These are phyloP conservation scores for Lichenothelia convexa DNA, from an alignment of 495 filamentous ascomycete species.

Conservation along the genomic window DNA sequence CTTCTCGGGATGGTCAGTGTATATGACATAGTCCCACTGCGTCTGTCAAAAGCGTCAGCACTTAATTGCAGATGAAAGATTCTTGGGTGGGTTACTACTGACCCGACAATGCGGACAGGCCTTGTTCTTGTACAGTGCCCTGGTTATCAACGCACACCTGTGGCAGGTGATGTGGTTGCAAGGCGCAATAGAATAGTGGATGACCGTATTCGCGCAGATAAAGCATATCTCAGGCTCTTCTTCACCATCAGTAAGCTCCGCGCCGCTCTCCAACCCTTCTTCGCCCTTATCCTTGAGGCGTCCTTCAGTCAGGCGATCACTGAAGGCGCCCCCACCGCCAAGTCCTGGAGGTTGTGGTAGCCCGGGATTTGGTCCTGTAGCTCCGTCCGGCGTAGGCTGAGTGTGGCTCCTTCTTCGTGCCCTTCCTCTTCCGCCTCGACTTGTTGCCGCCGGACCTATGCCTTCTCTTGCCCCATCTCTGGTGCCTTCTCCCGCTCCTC, in stretches of 20 bases:
- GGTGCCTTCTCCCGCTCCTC: too few relatives aligned
- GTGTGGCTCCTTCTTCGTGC: conserved; percentile 2
- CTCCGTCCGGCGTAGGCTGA: background rate
- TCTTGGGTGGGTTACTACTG: conserved; percentile 16
- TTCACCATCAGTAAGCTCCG: background rate
- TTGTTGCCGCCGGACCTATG: too few relatives aligned
- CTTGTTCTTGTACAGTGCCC: conserved; percentile 88
- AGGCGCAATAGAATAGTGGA: conserved; percentile 69
- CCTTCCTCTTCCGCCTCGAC: conserved; percentile 7
- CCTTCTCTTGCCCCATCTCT: too few relatives aligned
- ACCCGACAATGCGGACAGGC: conserved; percentile 88
- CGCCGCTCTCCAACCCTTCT: conserved; percentile 1
- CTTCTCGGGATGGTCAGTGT: conserved; percentile 67
- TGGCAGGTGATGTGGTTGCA: conserved; percentile 94
- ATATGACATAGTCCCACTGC: conserved; percentile 67
- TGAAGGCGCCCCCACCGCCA: conserved; percentile 21
- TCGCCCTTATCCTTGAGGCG: conserved; percentile 7
- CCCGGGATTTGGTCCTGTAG: conserved; percentile 8
- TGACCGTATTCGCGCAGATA: conserved; percentile 79
- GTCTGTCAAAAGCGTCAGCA: conserved; percentile 33
- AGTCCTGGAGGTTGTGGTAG: conserved; percentile 18
- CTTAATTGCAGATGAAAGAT: conserved; percentile 1
- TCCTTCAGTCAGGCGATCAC: conserved; percentile 25
- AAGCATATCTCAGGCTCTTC: conserved; percentile 60
- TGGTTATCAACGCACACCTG: conserved; percentile 75